Percentiles rank a stretch among this genome's conserved stretches.
Conservation (phyloP, 2,329 filamentous ascomycete species). For the Juglanconis oblonga region DNA sequence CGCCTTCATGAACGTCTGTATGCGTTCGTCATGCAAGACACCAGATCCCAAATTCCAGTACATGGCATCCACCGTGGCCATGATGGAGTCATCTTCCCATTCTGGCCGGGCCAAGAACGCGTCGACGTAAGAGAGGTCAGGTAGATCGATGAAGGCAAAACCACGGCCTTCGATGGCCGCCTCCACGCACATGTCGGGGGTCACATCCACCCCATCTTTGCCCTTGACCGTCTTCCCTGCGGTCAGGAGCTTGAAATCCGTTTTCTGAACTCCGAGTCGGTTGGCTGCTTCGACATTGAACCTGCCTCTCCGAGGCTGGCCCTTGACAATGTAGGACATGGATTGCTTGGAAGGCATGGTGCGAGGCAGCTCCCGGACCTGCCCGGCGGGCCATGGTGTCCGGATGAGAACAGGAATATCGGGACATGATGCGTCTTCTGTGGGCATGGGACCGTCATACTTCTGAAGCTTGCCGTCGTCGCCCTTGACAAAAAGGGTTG, state of each 20-base stretch:
- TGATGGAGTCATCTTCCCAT: constrained; percentile 63
- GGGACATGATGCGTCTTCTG: constrained; percentile 45
- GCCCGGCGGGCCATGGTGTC: constrained; percentile 74
- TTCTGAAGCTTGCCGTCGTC: constrained; percentile 61
- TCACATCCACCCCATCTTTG: constrained; percentile 66
- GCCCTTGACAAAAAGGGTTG: constrained; percentile 67
- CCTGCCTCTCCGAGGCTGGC: constrained; percentile 72
- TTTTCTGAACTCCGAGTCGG: constrained; percentile 58
- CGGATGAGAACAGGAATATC: constrained; percentile 71
- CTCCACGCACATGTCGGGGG: constrained; percentile 82
- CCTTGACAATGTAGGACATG: constrained; percentile 83
- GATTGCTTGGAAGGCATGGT: constrained; percentile 65
- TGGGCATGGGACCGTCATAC: constrained; percentile 68
- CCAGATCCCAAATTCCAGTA: constrained; percentile 79
- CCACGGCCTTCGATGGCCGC: constrained; percentile 65
- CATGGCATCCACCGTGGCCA: constrained; percentile 64
- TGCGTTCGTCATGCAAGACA: constrained; percentile 57
- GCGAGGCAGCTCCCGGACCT: constrained; percentile 62
- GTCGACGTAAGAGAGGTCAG: constrained; percentile 66
- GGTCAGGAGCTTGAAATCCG: constrained; percentile 59
- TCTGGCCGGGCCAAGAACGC: constrained; percentile 68
- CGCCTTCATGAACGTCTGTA: constrained; percentile 68
- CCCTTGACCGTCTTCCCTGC: constrained; percentile 61
- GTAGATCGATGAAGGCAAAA: constrained; percentile 77
- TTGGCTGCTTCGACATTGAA: constrained; percentile 68